phyloP scores from a whole-genome alignment of 495 filamentous ascomycete species.

The Paragyromitra xinjiangensis region DNA sequence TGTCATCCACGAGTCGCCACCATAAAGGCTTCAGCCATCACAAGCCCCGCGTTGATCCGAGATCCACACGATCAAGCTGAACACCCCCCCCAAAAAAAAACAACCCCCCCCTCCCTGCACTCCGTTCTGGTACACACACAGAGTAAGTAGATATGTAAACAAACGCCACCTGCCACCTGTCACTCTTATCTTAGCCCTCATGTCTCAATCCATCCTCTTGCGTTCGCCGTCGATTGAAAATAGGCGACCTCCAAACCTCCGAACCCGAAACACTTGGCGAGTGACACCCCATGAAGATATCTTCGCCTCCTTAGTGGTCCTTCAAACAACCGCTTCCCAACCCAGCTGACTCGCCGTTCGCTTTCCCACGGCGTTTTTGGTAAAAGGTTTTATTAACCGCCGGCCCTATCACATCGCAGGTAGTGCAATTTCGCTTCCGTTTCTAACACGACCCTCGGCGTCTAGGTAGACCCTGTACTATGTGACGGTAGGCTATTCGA shows the following conservation, averaged over 20 bases:
- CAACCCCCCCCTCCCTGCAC: not conserved
- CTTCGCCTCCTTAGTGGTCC: conserved; percentile 3
- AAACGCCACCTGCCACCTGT: conserved; percentile 46
- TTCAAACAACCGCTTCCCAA: not conserved
- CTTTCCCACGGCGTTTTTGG: conserved; percentile 1
- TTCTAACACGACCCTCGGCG: conserved; percentile 14
- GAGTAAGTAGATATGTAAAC: conserved; percentile 27
- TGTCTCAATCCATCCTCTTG: not conserved
- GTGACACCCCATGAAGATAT: conserved; percentile 44
- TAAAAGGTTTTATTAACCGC: conserved; percentile 23
- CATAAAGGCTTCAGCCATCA: conserved; percentile 2
- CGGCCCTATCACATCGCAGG: conserved; percentile 6
- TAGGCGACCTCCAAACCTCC: conserved; percentile 11
- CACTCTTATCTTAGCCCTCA: conserved; percentile 5
- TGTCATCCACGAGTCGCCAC: conserved; percentile 28
- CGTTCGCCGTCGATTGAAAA: conserved; percentile 5
- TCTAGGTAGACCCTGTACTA: conserved; percentile 31
- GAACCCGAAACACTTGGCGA: conserved; percentile 27
- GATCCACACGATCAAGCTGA: conserved; percentile 1
- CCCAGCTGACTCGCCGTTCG: not conserved
- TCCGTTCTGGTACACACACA: conserved; percentile 7
- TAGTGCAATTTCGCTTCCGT: conserved; percentile 19
- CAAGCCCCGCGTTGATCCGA: conserved; percentile 24
- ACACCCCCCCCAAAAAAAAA: not conserved
- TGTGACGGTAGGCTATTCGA: not conserved